Base-by-base conservation (phyloP, 2,329 filamentous ascomycete species). In the Diaporthe citriasiana region DNA sequence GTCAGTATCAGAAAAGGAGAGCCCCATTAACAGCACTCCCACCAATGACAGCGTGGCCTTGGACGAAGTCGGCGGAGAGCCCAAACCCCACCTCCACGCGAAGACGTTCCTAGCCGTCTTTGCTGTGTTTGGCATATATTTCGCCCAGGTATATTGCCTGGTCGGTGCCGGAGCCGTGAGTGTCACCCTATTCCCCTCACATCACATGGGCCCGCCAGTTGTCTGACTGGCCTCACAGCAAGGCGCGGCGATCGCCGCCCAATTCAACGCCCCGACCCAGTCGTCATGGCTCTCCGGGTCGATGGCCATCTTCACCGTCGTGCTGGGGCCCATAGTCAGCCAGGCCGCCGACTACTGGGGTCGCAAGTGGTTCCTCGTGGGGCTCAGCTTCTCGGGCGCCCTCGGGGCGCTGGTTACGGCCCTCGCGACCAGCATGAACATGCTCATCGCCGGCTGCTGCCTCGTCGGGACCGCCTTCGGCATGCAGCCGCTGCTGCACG, bases 311-410 rank as follows among this genome's bases (percentile, higher is more conserved):
- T 66, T 83, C 27, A 84, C 83, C 1, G 79, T 80, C 9, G 81
- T 84, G 13, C 77, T 83, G 13, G 77, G 79, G 13, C 83, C 82
- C 27, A 80, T 82, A 15, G 79, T 84, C 15, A 82, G 82, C 17
- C 84, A 85, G 73, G 84, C 82, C 0, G 81, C 83, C 27, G 84
- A 86, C 76, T 84, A 83, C 77, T 85, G 83, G 84, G 83, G 84
- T n/a, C 80, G 84, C 10, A 82, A 81, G 77, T 83, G 80, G 81
- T 82, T 85, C 71, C 80, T 86, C n/a, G 78, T 85, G 35, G 66
- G 80, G 27, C 78, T 81, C 13, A 83, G 80, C 1, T 38, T 80
- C 17, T 78, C 79, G 50, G 84, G 84, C 25, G 80, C 77, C 25
- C 71, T 82, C 2, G 84, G 84, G 1, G 81, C 77, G 10, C 74